Evolutionary conservation across 1,139 yeast genomes (phyloP), one percentile per base, ranked within the genome.

Genomic region (Yamadazyma diddensiae): DNA sequence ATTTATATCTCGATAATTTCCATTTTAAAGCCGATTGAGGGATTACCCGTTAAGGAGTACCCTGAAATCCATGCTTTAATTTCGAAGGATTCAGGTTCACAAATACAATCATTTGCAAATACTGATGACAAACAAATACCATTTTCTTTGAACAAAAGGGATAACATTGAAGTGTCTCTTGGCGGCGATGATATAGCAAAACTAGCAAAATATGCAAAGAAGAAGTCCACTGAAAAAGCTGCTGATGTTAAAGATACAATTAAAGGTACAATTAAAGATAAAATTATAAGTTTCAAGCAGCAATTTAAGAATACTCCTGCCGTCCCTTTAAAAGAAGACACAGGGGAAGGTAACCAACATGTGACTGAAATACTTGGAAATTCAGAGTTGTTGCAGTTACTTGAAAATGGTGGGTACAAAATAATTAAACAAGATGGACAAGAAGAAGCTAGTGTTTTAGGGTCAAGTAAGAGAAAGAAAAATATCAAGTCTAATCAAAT

Each of bases 201-300:
- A 26, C 51, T 54, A n/a, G 51, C 54, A 1, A 48, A 43, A 24
- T 47, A 53, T 29, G 48, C 49, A 3, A 33, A 42, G 26, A 37
- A 47, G 33, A 52, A 50, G 33, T 35, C 51, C 3, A 57, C 59
- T 3, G 46, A 47, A 25, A 41, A 47, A 13, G 53, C 50, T 22
- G 32, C 42, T 7, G 41, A 40, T 13, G 30, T 53, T 28, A 49
- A 50, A 29, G 37, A 69, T 62, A 64, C 69, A 49, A 65, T 70
- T 10, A 70, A 68, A 56, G 66, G 53, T 29, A 49, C 47, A 44
- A 21, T 42, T 4, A 32, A 38, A 10, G 24, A 36, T 18, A 28
- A 21, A 25, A 15, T 38, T 31, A 22, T 22, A 26, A 15, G 32
- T 6, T 7, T 13, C 25, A 22, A 22, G 25, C 6, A 11, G 6